phyloP scores from a whole-genome alignment of 345 rosid genomes.

The Cardamine resedifolia region DNA sequence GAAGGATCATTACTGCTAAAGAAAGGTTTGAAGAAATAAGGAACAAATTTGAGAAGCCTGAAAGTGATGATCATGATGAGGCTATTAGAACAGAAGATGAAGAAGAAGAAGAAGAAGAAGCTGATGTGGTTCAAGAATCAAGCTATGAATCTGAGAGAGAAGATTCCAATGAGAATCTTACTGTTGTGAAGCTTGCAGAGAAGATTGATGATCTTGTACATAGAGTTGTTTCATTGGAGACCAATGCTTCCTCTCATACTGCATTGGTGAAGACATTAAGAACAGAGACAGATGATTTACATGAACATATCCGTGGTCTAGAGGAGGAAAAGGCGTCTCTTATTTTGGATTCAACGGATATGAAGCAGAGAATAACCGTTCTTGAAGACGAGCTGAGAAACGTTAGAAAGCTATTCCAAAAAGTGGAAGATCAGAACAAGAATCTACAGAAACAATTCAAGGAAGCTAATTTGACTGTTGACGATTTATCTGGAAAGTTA shows the following conservation, averaged over 20 bases:
- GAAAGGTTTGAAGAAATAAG: slow-evolving; percentile 46
- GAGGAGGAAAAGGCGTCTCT: slow-evolving; percentile 64
- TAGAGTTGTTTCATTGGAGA: slow-evolving; percentile 61
- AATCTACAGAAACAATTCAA: slow-evolving; percentile 50
- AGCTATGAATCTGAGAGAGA: slow-evolving; percentile 42
- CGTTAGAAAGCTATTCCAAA: slow-evolving; percentile 52
- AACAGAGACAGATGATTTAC: slow-evolving; percentile 60
- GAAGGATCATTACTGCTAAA: slow-evolving; percentile 48
- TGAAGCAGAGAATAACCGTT: slow-evolving; percentile 47
- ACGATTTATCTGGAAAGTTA: slow-evolving; percentile 56
- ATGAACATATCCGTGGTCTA: slow-evolving; percentile 48
- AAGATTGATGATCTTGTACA: slow-evolving; percentile 79
- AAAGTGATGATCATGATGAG: slow-evolving; percentile 26
- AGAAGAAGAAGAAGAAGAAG: slow-evolving; percentile 23
- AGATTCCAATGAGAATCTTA: slow-evolving; percentile 36
- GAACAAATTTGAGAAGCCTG: slow-evolving; percentile 32
- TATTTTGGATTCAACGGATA: slow-evolving; percentile 40
- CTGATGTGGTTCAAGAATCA: slow-evolving; percentile 15
- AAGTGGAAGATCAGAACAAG: slow-evolving; percentile 47
- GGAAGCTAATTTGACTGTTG: slow-evolving; percentile 47
- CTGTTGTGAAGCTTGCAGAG: slow-evolving; percentile 59
- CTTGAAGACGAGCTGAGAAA: slow-evolving; percentile 61
- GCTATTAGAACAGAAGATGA: slow-evolving; percentile 25
- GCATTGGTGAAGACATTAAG: slow-evolving; percentile 58
- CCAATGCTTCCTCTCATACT: slow-evolving; percentile 56